Percentiles rank a stretch among this genome's conserved stretches.
These are phyloP conservation scores for Skeletonema potamos DNA, from an alignment of 108 stramenopile genomes.

Conservation along the genomic window DNA sequence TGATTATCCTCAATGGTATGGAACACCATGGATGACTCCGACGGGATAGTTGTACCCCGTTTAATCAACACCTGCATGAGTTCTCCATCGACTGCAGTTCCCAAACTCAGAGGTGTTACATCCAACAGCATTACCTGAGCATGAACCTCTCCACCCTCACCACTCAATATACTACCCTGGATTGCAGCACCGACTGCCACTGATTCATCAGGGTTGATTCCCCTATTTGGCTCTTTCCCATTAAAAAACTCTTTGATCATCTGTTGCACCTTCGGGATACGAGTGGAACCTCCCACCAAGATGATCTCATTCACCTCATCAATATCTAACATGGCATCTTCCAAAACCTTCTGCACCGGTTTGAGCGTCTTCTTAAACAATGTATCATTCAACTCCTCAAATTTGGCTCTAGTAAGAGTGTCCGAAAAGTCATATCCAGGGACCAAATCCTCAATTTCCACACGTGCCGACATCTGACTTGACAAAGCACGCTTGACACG, in stretches of 20 bases:
- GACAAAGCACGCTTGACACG: constrained; percentile 91
- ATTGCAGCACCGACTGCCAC: constrained; percentile 98
- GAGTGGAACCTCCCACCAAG: constrained; percentile 96
- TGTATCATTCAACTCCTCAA: constrained; percentile 96
- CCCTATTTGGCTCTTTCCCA: constrained; percentile 91
- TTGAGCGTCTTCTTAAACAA: constrained; percentile 96
- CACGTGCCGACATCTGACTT: constrained; percentile 66
- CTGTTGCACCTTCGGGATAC: constrained; percentile 94
- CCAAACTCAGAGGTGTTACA: constrained; percentile 91
- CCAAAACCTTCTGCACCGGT: constrained; percentile 90
- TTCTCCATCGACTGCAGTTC: constrained; percentile 92
- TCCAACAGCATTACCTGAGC: constrained; percentile 90
- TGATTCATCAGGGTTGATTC: constrained; percentile 97
- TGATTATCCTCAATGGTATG: constrained; percentile 86
- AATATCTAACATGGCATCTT: constrained; percentile 87
- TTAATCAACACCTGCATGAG: constrained; percentile 87
- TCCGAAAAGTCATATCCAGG: constrained; percentile 85
- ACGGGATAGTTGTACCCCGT: constrained; percentile 86
- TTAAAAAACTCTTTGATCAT: constrained; percentile 94
- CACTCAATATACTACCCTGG: constrained; percentile 92
- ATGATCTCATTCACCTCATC: constrained; percentile 95
- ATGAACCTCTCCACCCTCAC: constrained; percentile 80
- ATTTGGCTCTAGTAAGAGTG: constrained; percentile 95
- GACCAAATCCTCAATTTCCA: constrained; percentile 87
- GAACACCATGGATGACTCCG: constrained; percentile 80